Base-by-base conservation (phyloP, 345 rosid genomes). In the Salix exigua region DNA sequence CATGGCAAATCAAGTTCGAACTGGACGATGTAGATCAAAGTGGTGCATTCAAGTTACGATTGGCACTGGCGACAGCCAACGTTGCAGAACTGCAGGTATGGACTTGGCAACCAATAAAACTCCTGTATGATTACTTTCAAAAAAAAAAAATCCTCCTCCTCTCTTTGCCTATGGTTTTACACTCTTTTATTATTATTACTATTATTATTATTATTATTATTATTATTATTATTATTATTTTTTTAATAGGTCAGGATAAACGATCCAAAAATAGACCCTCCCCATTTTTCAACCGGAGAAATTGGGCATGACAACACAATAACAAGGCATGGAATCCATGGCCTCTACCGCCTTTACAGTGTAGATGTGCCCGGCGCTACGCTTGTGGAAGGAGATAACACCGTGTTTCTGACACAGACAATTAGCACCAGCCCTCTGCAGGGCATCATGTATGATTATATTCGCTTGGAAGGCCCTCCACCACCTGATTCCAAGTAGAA, bases 321-420 rank as follows among this genome's bases (percentile, higher is more conserved):
- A 9, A 94, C 98, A 13, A 88, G 97, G 63, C 98, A 91, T 51
- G 98, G 98, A 48, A 89, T 91, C 46, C 93, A 90, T 79, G 98
- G 98, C 13, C 82, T 91, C 2, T 87, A 91, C 79, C 82, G 91
- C 88, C 44, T 87, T 10, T 89, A 73, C 85, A 80, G 50, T 51
- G 85, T 93, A 38, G 80, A 83, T 61, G 76, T 93, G 1, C 80
- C 88, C 8, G 90, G 77, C 19, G 30, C 70, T 12, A 30, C 25
- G 42, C 50, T 80, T 8, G 70, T 71, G 11, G 65, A 76, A 66
- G 80, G 83, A 50, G 72, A 66, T 16, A 80, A 80, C 21, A 67
- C 73, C 35, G 61, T 80, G 35, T 80, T 71, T 50, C 40, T 80
- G 64, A 76, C 76, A 23, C 80, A 65, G 19, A 30, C 80, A 46